Evolutionary conservation across 257 asterid genomes (phyloP), one percentile per base, ranked within the genome.

Genomic region (Plantago ovata): DNA sequence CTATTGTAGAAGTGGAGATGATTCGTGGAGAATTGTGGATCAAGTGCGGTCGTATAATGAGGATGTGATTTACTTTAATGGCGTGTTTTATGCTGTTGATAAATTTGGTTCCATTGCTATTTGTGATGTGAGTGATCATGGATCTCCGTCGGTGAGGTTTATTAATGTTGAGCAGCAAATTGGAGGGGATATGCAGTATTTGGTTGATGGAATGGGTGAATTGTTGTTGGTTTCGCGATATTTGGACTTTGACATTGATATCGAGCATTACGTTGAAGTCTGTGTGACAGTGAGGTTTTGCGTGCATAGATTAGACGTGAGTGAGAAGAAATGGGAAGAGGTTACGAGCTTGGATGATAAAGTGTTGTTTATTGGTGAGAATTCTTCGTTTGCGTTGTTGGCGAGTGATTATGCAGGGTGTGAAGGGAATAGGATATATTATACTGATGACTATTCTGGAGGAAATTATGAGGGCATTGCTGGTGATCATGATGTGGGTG

Each of bases 401-500:
- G 83, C 94, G 13, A 68, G 84, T 58, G 86, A 82, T 70, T 82
- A 72, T 65, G 70, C 58, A 13, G 90, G 84, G 56, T 80, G 92
- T 62, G 58, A 54, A 66, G 95, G 91, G 61, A 81, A 84, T 61
- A 71, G 69, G 70, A 82, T 90, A 49, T 90, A 84, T 52, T 87
- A 72, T 38, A 76, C 95, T 0, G 87, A 87, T 66, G 96, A 90
- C 55, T 80, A 84, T 73, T 82, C 84, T 0, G 91, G 81, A 56
- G 41, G 50, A 15, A 80, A 79, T 68, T 67, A 72, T 51, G 85
- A 80, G 11, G 74, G 76, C n/a, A 41, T 70, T 24, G 74, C 50
- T 13, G 89, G 83, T 32, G 78, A 84, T 75, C 84, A 75, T 60
- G 95, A 86, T 68, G 68, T 79, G 51, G 98, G 96, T 51, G 73